Percentiles rank a stretch among this genome's conserved stretches.
These are phyloP conservation scores for Exophiala calicioides DNA, from an alignment of 2,329 filamentous ascomycete genomes.

Conservation along the genomic window DNA sequence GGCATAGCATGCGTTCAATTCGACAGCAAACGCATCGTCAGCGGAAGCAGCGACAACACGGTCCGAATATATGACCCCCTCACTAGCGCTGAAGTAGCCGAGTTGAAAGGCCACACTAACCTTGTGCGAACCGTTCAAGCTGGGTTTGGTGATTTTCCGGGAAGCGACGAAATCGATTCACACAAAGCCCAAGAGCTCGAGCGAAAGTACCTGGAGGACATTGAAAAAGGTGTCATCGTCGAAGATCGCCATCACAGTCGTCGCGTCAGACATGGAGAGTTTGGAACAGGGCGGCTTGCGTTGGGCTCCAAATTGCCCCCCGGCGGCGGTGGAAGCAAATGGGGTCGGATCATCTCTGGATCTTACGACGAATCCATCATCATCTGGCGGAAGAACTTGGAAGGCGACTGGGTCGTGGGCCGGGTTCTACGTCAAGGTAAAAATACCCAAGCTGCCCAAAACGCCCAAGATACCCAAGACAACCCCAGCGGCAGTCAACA, in stretches of 20 bases:
- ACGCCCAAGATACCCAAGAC: conserved; percentile 50
- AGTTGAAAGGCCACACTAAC: conserved; percentile 75
- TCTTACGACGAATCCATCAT: conserved; percentile 96
- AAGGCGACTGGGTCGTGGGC: conserved; percentile 79
- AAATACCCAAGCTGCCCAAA: conserved; percentile 38
- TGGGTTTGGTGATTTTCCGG: conserved; percentile 84
- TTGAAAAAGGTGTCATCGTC: conserved; percentile 47
- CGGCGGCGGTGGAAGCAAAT: conserved; percentile 83
- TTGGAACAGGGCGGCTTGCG: conserved; percentile 46
- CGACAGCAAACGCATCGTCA: conserved; percentile 89
- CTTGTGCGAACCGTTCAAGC: conserved; percentile 94
- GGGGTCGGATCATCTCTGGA: conserved; percentile 93
- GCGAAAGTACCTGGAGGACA: conserved; percentile 66
- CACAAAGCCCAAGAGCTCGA: conserved; percentile 73
- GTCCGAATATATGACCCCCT: conserved; percentile 91
- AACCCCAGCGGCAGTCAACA: conserved; percentile 40
- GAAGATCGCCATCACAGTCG: conserved; percentile 30
- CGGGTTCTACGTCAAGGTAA: conserved; percentile 71
- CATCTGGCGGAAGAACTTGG: conserved; percentile 84
- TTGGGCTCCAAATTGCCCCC: conserved; percentile 86
- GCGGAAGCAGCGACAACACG: conserved; percentile 92
- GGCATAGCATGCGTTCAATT: conserved; percentile 98
- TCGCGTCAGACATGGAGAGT: conserved; percentile 65
- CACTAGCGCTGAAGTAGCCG: conserved; percentile 85
- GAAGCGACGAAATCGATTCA: conserved; percentile 73